A percentile compares a stretch with the other conserved stretches of the same genome.
Evolutionary conservation across 176 grass and related monocot genomes (phyloP).

Genomic region (Zea mays): DNA sequence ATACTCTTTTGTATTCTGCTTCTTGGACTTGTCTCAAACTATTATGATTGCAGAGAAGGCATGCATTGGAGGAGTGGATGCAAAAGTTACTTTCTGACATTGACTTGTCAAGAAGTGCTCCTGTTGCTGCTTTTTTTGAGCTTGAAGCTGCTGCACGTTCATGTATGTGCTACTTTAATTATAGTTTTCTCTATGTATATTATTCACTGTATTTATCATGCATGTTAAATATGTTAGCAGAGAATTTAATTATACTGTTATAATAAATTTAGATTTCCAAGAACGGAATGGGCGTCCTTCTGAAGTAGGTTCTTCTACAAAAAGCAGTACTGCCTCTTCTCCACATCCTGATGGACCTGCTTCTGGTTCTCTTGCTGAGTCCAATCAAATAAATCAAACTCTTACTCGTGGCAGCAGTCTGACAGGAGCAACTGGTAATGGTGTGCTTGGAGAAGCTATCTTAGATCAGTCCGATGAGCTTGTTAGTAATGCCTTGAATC

Average conservation of each 20-base stretch:
- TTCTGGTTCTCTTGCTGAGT: slow-evolving; percentile 48
- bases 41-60: slow-evolving; percentile 73
- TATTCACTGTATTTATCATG: slow-evolving; percentile 15
- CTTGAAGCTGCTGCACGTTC: slow-evolving; percentile 90
- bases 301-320: slow-evolving; percentile 56
- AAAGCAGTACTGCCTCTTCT: slow-evolving; percentile 36
- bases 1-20: slow-evolving; percentile 23
- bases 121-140: slow-evolving; percentile 88
- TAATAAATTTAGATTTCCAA: slow-evolving; percentile 65
- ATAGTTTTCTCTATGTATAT: slow-evolving; percentile 16
- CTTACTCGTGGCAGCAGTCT: slow-evolving; percentile 33
- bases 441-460: slow-evolving; percentile 56
- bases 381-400: slow-evolving; percentile 33
- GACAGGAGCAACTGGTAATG: slow-evolving; percentile 56
- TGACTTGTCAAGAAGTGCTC: slow-evolving; percentile 91
- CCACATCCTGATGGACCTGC: slow-evolving; percentile 38
- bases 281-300: slow-evolving; percentile 58
- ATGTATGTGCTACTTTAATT: slow-evolving; percentile 52
- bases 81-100: slow-evolving; percentile 94
- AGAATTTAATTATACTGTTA: slow-evolving; percentile 37
- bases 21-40: slow-evolving; percentile 32
- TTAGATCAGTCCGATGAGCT: slow-evolving; percentile 43
- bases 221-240: not conserved
- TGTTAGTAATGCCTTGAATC: slow-evolving; percentile 34
- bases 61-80: slow-evolving; percentile 88